Evolutionary conservation across 23 red algal genomes (phyloP), one percentile per base, ranked within the genome.

Genomic region (Chondrus crispus): DNA sequence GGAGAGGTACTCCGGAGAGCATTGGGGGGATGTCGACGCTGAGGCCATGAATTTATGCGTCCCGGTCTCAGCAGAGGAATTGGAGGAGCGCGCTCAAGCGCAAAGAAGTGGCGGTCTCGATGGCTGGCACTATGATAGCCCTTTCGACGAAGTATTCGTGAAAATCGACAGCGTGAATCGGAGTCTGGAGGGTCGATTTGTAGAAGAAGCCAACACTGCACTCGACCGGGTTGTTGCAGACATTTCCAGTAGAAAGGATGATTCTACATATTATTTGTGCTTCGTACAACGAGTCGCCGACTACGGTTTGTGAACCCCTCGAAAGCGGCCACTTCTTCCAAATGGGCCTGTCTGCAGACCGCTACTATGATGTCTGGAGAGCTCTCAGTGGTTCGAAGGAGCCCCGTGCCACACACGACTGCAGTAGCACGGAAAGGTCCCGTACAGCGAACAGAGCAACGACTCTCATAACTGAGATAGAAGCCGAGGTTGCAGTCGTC

Each of bases 261-360:
- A 71, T 86, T 20, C 2, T 51, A 22, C 82, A 70, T 50, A 32
- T 86, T 71, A 22, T 86, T 30, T 60, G 57, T n/a, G 82, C 82
- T 32, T 70, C 58, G 18, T 86, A 86, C 45, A 39, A 3, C 24
- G 36, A 41, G 4, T 49, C 82, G 37, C 57, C 68, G 9, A n/a
- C 8, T 32, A 73, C 63, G 20, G 68, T 86, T 28, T 51, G 57
- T 26, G 62, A 40, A 4, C 6, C 36, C 10, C 18, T 20, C 10
- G 68, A 86, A 29, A 50, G 50, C 12, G 2, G 7, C 4, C 49
- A 50, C 9, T 73, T 73, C 36, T 86, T 86, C 43, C 58, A 86
- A 35, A 50, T 52, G 2, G 82, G 63, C 30, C 69, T 86, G 30
- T 50, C 36, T 51, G 63, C 57, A 1, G 44, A 72, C 2, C 35